Base-by-base conservation (phyloP, 2,329 filamentous ascomycete genomes). In the Cercospora citrullina region DNA sequence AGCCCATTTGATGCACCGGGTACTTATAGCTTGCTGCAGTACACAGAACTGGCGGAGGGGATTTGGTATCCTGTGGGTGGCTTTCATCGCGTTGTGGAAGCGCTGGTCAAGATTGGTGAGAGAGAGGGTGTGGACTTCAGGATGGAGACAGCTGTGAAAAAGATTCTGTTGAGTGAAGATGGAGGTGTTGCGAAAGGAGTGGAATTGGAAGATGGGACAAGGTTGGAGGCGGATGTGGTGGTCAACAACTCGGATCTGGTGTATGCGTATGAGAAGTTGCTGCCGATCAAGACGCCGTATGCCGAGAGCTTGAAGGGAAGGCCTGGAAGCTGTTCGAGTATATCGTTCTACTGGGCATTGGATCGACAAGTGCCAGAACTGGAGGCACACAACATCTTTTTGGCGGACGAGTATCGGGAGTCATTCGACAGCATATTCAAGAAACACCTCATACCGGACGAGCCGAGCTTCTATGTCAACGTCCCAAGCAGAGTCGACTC, bases 371-470 rank as follows among this genome's bases (percentile, higher is more conserved):
- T 92, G 1, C 86, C 87, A 0, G 85, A 90, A 77, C 84, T 93
- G 2, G 82, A 84, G 18, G 86, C 88, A 0, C 91, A 93, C 80
- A 93, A 93, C 77, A 91, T 93, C 73, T 93, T 93, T 81, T 85
- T 93, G 6, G 90, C 90, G 2, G 87, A 91, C 72, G 84, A 90
- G 71, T 93, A 92, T 77, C 84, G 84, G 61, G 88, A 90, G 72
- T 89, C 86, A n/a, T 93, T 93, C 74, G 90, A 93, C 77, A 85
- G 86, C 67, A 93, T 93, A 68, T 93, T 93, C 83, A 87, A 90
- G 71, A 81, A 86, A 31, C 88, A 92, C 68, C 80, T 84, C 2
- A 87, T 93, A 8, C 91, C 91, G 1, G 77, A 84, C 1, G 84
- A 92, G 67, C 90, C 90, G 0, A 90, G 87, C 65, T 93, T 93